Evolutionary conservation across 805 yeast species (phyloP), one percentile per base, ranked within the genome.

Genomic region (Komagataella ulmi): DNA sequence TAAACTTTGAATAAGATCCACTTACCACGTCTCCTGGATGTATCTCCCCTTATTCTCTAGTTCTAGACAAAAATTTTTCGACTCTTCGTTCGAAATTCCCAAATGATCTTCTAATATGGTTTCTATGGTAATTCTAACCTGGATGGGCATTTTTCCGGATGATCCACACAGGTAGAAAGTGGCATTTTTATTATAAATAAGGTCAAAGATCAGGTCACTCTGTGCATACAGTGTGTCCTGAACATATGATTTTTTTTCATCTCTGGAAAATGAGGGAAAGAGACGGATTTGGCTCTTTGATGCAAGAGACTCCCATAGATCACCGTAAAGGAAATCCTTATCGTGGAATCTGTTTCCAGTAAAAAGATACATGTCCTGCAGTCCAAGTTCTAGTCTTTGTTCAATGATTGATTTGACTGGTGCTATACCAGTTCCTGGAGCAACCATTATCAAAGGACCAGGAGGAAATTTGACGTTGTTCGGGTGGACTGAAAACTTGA

Each of bases 381-480:
- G 44, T 17, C 64, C 53, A 2, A 64, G 58, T 1, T 70, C 59
- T 24, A 45, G 17, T 45, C 24, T 45, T 14, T 45, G 47, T 46
- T 77, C 77, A 12, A 91, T 73, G 45, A 90, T 60, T 1, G 87
- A 76, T 59, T 88, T 78, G 76, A 91, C 80, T 2, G 99, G 99
- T 0, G 99, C 99, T 8, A 93, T 72, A 2, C 99, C 99, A 0
- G 98, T 95, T 3, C 99, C 99, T 0, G 99, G 95, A 1, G 91
- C 84, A 3, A 91, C 74, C 76, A 91, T 70, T 3, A 93, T 67
- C 23, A 85, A 66, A 0, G 96, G 85, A 2, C 54, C 61, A 3
- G 56, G 24, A 63, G 47, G 53, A 12, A 75, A 67, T 45, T 65
- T 65, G 47, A 80, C 55, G 12, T 70, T 64, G 55, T 81, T 77